Percentiles rank a stretch among this genome's conserved stretches.
Evolutionary conservation across 2,329 filamentous ascomycete genomes (phyloP).

Genomic region (Alternaria sp.): DNA sequence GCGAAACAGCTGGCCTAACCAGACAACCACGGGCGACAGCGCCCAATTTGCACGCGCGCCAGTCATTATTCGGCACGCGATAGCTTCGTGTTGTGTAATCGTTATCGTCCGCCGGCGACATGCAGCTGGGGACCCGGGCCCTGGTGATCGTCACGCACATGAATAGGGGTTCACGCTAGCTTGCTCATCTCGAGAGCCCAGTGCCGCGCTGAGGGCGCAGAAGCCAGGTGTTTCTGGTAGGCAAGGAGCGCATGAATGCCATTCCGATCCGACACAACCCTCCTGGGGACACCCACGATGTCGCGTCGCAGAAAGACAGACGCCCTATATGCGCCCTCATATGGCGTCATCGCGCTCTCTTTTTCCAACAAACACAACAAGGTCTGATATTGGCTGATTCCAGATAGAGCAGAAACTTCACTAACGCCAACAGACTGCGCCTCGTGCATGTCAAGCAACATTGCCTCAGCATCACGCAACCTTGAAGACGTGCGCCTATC

Average conservation of each 20-base stretch:
- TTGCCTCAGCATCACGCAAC: neutral
- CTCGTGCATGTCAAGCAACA: neutral
- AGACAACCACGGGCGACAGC: neutral
- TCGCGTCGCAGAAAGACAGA: conserved; percentile 12
- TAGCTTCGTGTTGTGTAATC: neutral
- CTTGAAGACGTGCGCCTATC: conserved; percentile 6
- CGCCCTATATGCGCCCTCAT: neutral
- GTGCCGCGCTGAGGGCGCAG: conserved; percentile 10
- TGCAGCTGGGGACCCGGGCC: neutral
- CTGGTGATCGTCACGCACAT: neutral
- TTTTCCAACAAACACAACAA: neutral
- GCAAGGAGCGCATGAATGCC: conserved; percentile 18
- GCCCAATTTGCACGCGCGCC: conserved; percentile 2
- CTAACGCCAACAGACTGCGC: neutral
- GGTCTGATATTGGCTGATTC: neutral
- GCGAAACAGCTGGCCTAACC: conserved; percentile 6
- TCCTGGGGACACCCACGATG: conserved; percentile 19
- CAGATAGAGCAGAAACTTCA: neutral
- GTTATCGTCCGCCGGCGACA: neutral
- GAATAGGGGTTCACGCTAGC: conserved; percentile 13
- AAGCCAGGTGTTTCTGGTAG: conserved; percentile 4
- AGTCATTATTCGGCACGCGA: neutral
- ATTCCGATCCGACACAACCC: conserved; percentile 8
- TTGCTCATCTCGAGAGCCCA: conserved; percentile 15
- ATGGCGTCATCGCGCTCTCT: neutral